Conservation (phyloP, 768 basidiomycete species). For the Trametes maxima region DNA sequence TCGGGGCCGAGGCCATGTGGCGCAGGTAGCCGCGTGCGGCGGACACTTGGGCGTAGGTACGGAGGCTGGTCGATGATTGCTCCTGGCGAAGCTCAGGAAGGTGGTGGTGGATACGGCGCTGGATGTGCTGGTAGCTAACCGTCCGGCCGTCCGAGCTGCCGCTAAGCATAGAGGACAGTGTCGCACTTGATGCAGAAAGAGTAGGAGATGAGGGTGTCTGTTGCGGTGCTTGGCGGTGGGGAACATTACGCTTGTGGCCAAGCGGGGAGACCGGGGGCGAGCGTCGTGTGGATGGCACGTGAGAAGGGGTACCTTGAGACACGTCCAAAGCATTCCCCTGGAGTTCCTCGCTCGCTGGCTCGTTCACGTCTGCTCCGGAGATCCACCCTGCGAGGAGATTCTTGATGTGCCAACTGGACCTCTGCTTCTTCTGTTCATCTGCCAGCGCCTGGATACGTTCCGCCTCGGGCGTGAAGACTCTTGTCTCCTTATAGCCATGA, state of each 20-base stretch:
- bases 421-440: conserved; percentile 30
- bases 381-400: conserved; percentile 69
- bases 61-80: conserved; percentile 24
- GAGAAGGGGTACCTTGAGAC: background rate
- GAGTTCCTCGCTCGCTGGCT: conserved; percentile 4
- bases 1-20: conserved; percentile 68
- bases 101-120: conserved; percentile 19
- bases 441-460: conserved; percentile 47
- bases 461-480: conserved; percentile 84
- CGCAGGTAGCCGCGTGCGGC: conserved; percentile 71
- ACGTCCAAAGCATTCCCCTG: conserved; percentile 13
- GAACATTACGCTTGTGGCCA: conserved; percentile 10
- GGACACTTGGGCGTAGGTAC: conserved; percentile 31
- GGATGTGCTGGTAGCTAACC: conserved; percentile 22
- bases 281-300: background rate
- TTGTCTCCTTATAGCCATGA: conserved; percentile 91
- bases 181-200: conserved; percentile 21
- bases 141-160: conserved; percentile 16
- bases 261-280: conserved; percentile 24
- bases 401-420: conserved; percentile 44
- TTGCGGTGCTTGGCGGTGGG: background rate
- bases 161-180: conserved; percentile 23
- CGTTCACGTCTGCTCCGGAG: conserved; percentile 35
- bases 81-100: conserved; percentile 23
- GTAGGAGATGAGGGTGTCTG: conserved; percentile 18